Conservation (phyloP, 202 grass and related monocot species). For the Elaeis oleifera region DNA sequence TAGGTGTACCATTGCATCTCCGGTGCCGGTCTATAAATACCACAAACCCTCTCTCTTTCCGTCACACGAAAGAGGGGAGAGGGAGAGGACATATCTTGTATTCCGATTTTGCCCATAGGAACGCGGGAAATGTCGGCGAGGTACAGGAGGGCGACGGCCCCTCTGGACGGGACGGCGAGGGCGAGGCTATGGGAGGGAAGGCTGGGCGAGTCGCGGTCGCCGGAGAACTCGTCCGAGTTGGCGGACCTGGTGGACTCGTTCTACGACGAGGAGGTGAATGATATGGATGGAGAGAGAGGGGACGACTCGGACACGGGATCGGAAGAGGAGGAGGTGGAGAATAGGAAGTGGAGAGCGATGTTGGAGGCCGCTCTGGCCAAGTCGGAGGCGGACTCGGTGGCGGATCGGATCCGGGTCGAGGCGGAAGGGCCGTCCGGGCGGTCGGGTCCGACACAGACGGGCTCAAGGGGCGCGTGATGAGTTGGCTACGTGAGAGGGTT, state of each 20-base stretch:
- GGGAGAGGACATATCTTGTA: no score
- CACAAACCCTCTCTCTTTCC: no score
- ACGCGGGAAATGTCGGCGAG: background rate
- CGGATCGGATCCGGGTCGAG: conserved; percentile 35
- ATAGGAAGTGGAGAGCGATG: conserved; percentile 17
- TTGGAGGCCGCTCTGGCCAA: conserved; percentile 30
- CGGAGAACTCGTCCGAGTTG: conserved; percentile 33
- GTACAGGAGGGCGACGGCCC: conserved; percentile 48
- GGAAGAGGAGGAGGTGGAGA: background rate
- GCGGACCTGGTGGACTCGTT: conserved; percentile 56
- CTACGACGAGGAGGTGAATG: conserved; percentile 39
- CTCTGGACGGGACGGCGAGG: conserved; percentile 52
- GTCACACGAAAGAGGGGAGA: no score
- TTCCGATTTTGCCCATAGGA: no score
- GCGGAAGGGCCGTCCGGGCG: conserved; percentile 37
- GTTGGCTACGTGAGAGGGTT: conserved; percentile 39
- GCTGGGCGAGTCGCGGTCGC: background rate
- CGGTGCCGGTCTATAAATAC: no score
- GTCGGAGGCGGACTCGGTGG: conserved; percentile 28
- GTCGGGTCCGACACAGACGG: conserved; percentile 9
- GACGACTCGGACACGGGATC: background rate
- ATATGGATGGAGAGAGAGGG: background rate
- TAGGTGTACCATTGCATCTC: no score
- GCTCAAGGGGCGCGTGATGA: conserved; percentile 26
- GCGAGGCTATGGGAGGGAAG: conserved; percentile 36